Evolutionary conservation across 768 basidiomycete genomes (phyloP).

Genomic region (Tephrocybe sp.): DNA sequence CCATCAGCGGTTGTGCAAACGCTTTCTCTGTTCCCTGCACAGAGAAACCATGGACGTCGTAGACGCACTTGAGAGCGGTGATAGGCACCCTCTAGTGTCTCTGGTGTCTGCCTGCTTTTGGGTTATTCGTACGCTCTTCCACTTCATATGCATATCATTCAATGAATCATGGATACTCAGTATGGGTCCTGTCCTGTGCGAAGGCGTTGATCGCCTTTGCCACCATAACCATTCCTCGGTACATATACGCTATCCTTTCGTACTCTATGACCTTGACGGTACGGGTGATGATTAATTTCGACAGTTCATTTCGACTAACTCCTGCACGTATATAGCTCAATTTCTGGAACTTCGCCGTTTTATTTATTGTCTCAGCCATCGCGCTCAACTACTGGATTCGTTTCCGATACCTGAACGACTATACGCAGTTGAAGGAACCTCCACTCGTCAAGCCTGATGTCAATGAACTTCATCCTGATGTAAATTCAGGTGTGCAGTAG

Average conservation of each 20-base stretch:
- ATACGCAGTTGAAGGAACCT: slow-evolving; percentile 74
- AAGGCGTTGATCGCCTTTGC: slow-evolving; percentile 72
- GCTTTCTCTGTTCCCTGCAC: background rate
- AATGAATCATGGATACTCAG: slow-evolving; percentile 32
- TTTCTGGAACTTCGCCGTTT: slow-evolving; percentile 85
- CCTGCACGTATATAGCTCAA: slow-evolving; percentile 54
- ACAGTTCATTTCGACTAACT: slow-evolving; percentile 1
- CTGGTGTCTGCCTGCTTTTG: slow-evolving; percentile 81
- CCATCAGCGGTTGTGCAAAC: slow-evolving; percentile 10
- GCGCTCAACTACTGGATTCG: slow-evolving; percentile 84
- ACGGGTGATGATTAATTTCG: slow-evolving; percentile 18
- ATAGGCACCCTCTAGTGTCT: slow-evolving; percentile 71
- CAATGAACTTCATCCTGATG: slow-evolving; percentile 88
- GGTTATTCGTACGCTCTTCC: slow-evolving; percentile 66
- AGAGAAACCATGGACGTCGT: slow-evolving; percentile 29
- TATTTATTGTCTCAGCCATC: slow-evolving; percentile 65
- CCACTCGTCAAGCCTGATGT: slow-evolving; percentile 81
- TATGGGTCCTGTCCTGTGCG: slow-evolving; percentile 80
- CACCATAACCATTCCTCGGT: slow-evolving; percentile 80
- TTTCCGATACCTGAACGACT: slow-evolving; percentile 74
- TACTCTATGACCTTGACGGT: slow-evolving; percentile 91
- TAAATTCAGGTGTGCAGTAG: slow-evolving; percentile 59
- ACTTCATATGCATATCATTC: slow-evolving; percentile 2
- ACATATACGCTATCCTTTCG: slow-evolving; percentile 74
- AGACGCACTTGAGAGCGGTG: slow-evolving; percentile 31